phyloP scores from a whole-genome alignment of 2,329 filamentous ascomycete genomes.

The Epichloe aotearoae region DNA sequence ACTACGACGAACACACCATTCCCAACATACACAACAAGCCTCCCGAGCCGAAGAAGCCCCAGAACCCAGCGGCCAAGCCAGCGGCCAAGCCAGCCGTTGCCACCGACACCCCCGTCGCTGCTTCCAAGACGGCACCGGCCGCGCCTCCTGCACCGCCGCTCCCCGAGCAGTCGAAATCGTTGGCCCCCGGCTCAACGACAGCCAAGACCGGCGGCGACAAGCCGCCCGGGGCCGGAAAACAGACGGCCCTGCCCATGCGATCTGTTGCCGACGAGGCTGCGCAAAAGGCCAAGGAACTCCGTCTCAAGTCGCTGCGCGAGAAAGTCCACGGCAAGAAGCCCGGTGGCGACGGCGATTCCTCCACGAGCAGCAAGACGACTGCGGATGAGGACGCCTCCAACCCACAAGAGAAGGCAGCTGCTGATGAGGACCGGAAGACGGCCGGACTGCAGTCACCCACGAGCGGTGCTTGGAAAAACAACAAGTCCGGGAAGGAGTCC shows the following conservation, averaged over 20 bases:
- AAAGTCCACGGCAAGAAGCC: constrained; percentile 39
- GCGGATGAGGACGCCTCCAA: neutral
- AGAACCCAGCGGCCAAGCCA: constrained; percentile 12
- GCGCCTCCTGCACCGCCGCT: constrained; percentile 7
- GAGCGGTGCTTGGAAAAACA: constrained; percentile 5
- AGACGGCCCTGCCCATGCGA: constrained; percentile 29
- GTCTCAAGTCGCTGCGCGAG: constrained; percentile 38
- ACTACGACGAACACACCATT: constrained; percentile 49
- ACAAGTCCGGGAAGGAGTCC: neutral
- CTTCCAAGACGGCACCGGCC: constrained; percentile 10
- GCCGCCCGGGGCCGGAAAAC: constrained; percentile 11
- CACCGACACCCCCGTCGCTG: constrained; percentile 7
- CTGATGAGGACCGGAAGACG: constrained; percentile 3
- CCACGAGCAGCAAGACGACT: neutral
- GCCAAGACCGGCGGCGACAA: constrained; percentile 12
- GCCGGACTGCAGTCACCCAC: constrained; percentile 18
- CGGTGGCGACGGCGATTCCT: constrained; percentile 8
- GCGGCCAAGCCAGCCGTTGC: constrained; percentile 14
- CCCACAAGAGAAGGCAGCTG: constrained; percentile 7
- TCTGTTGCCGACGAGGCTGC: constrained; percentile 53
- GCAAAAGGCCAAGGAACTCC: constrained; percentile 47
- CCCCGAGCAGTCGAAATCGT: constrained; percentile 13
- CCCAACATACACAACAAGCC: constrained; percentile 40
- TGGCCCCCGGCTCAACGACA: constrained; percentile 8
- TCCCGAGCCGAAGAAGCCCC: constrained; percentile 23